Evolutionary conservation across 2,329 filamentous ascomycete genomes (phyloP).

Genomic region (Hymenoscyphus fraxineus): DNA sequence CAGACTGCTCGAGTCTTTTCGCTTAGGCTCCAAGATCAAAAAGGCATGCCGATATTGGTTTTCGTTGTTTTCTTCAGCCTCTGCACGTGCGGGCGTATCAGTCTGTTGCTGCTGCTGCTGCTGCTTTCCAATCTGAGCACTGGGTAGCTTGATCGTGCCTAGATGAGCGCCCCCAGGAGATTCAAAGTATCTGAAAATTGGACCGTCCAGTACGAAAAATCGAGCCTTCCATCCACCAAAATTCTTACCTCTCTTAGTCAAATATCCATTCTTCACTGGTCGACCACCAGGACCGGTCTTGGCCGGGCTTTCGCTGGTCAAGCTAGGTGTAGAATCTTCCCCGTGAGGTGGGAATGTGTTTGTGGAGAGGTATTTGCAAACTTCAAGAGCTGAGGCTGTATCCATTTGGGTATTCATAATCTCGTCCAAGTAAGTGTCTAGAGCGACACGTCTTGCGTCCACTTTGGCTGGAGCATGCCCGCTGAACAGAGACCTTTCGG

Average conservation of each 20-base stretch:
- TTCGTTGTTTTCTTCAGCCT: constrained; percentile 61
- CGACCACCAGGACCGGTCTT: constrained; percentile 59
- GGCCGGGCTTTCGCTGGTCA: constrained; percentile 37
- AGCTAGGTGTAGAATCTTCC: constrained; percentile 50
- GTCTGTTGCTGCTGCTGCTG: constrained; percentile 58
- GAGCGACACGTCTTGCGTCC: constrained; percentile 74
- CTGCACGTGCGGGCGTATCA: constrained; percentile 54
- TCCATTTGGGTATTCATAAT: constrained; percentile 81
- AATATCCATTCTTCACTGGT: constrained; percentile 77
- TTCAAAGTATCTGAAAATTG: constrained; percentile 84
- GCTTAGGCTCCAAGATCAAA: constrained; percentile 89
- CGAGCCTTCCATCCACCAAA: constrained; percentile 97
- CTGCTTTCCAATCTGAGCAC: constrained; percentile 92
- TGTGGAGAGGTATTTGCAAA: constrained; percentile 83
- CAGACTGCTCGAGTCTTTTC: constrained; percentile 83
- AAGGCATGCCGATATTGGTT: constrained; percentile 97
- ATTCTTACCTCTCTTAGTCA: constrained; percentile 96
- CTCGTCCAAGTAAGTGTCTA: constrained; percentile 82
- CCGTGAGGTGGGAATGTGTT: constrained; percentile 59
- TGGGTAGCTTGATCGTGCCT: constrained; percentile 86
- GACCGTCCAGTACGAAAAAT: constrained; percentile 66
- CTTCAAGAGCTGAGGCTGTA: constrained; percentile 68
- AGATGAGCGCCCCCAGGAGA: constrained; percentile 84
- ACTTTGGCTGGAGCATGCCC: constrained; percentile 93
- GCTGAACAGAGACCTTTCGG: constrained; percentile 81